Conservation (phyloP, 768 basidiomycete species). For the Collybia sp. region DNA sequence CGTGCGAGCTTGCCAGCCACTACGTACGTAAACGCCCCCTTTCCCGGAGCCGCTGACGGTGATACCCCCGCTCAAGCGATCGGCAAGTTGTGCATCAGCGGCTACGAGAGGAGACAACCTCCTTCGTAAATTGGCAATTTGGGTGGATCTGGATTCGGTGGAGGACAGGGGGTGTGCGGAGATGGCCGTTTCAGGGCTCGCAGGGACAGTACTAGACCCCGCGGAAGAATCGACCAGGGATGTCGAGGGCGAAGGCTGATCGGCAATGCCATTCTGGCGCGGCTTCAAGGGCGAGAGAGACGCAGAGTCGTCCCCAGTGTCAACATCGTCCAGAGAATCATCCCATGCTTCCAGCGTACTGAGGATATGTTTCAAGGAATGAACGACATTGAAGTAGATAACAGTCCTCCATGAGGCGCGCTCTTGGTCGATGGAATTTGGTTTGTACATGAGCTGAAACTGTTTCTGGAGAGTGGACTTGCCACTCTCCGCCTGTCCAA, state of each 20-base stretch:
- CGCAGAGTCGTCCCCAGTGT: constrained; percentile 21
- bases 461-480: constrained; percentile 77
- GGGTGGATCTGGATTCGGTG: constrained; percentile 25
- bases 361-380: constrained; percentile 66
- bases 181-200: constrained; percentile 19
- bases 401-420: constrained; percentile 70
- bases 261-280: constrained; percentile 26
- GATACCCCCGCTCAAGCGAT: constrained; percentile 71
- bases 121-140: constrained; percentile 52
- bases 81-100: constrained; percentile 59
- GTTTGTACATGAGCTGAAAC: constrained; percentile 79
- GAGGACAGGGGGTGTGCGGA: constrained; percentile 20
- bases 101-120: constrained; percentile 58
- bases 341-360: constrained; percentile 58
- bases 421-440: constrained; percentile 63
- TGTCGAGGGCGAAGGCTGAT: constrained; percentile 35
- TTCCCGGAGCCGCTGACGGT: constrained; percentile 72
- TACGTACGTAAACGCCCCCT: constrained; percentile 71
- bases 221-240: constrained; percentile 26
- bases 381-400: constrained; percentile 74
- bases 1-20: constrained; percentile 76
- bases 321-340: constrained; percentile 48
- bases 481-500: constrained; percentile 77
- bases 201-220: constrained; percentile 11
- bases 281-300: constrained; percentile 19